A percentile compares a stretch with the other conserved stretches of the same genome.
These are phyloP conservation scores for Lactuca sativa DNA, from an alignment of 129 eudicot genomes.

Conservation along the genomic window DNA sequence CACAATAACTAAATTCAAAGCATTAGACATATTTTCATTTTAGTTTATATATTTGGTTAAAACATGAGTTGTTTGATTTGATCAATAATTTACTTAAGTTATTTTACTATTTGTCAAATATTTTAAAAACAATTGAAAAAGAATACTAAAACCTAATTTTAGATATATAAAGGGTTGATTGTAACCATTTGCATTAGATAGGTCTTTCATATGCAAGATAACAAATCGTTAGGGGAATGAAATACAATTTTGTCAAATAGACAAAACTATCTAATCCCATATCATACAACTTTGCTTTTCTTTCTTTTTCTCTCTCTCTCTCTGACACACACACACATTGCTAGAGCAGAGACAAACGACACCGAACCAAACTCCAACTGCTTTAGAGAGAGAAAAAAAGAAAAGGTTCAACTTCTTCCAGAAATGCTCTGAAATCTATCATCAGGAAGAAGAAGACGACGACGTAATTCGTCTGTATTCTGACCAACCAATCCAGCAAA, in stretches of 20 bases:
- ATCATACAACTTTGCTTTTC: constrained; percentile 27
- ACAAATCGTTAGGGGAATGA: background rate
- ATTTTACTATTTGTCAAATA: too few relatives aligned
- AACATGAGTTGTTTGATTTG: too few relatives aligned
- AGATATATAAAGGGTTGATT: background rate
- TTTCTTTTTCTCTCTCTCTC: background rate
- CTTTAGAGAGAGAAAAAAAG: background rate
- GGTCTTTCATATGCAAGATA: background rate
- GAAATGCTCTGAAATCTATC: constrained; percentile 6
- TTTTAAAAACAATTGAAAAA: too few relatives aligned
- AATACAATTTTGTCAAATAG: constrained; percentile 7
- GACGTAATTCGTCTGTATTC: constrained; percentile 1
- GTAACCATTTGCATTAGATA: background rate
- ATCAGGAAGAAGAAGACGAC: constrained; percentile 14
- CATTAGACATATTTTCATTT: too few relatives aligned
- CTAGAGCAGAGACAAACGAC: constrained; percentile 16
- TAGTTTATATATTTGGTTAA: too few relatives aligned
- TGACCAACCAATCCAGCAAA: constrained; percentile 8
- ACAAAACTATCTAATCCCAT: constrained; percentile 17
- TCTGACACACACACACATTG: constrained; percentile 1
- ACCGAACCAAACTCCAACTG: constrained; percentile 10
- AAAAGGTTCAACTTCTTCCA: background rate
- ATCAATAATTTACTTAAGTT: too few relatives aligned
- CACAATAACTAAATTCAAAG: too few relatives aligned
- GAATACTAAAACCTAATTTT: too few relatives aligned